Base-by-base conservation (phyloP, 73 alveolate genomes). In the Halteria grandinella region DNA sequence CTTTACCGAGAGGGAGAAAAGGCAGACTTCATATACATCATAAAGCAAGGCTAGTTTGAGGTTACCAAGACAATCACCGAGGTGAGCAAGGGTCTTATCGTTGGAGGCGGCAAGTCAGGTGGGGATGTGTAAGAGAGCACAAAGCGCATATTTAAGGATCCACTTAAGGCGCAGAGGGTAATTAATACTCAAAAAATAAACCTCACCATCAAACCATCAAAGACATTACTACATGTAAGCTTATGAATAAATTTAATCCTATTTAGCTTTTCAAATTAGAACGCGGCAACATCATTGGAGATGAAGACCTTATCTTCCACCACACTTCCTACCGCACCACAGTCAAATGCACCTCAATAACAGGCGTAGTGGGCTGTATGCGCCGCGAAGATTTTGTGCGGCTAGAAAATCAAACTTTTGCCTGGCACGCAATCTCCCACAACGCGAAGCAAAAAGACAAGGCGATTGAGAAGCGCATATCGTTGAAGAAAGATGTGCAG, bases 1-100 rank as follows among this genome's bases (percentile, higher is more conserved):
- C 58, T 82, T 11, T 82, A 82, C 47, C 53, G 47, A 32, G 91
- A 82, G 23, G 82, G 87, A 32, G 87, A 82, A 17, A 32, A 66
- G 8, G 77, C 87, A 5, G 70, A 31, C 10, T 31, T 20, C 40
- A 78, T 82, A 1, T 82, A 55, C 43, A 52, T 74, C 5, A 87
- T 70, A 0, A 82, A 76, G 40, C 43, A 33, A 20, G 91, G 91
- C 0, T 41, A 69, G 47, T 82, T 82, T 73, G 66, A 82, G 55
- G 75, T 82, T 10, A 3, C 31, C 2, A 82, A 82, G 64, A 79
- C 69, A 23, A 27, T 71, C 28, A 41, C 39, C 10, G 28, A 28
- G 71, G 47, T 31, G 52, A 70, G 21, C 20, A 79, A 93, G 70
- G 87, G 54, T 48, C n/a, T n/a, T n/a, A n/a, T n/a, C n/a, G n/a